Evolutionary conservation across 2,329 filamentous ascomycete genomes (phyloP), one percentile per base, ranked within the genome.

Genomic region (Aspergillus piperis): DNA sequence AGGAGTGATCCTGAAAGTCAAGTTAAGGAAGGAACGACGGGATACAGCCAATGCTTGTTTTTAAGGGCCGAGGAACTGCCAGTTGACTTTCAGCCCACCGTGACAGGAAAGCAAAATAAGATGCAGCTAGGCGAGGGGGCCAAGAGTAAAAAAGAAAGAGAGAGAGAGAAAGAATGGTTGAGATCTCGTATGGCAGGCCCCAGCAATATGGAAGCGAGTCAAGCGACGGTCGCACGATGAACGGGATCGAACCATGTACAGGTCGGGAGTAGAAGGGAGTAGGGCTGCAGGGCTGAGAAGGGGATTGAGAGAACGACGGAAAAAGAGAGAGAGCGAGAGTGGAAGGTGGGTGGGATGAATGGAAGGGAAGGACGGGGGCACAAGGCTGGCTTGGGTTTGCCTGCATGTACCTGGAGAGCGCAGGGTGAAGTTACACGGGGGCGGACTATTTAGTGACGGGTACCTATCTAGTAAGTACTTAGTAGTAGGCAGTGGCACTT

Each of bases 221-320:
- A 23, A 44, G 41, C 41, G 41, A 44, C 41, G 41, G 41, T 44
- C 41, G 41, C 41, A 44, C 41, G 41, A n/a, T 5, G 10, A 44
- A 23, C 19, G 41, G 41, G 5, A 44, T 44, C 10, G 41, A 21
- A 44, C 17, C 41, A 3, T 11, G 41, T 44, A 19, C 41, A 49
- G 27, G 11, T 36, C 32, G 10, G 11, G 11, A 36, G 32, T 36
- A 36, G 32, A 36, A 32, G 15, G 51, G 51, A 19, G 58, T 65
- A 68, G 65, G 66, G 62, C 63, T 68, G 58, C 63, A 71, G 68
- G 68, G 68, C 68, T 70, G 66, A 64, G 51, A 59, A 27, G 10
- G 10, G 39, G 17, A 47, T 11, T n/a, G 39, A 48, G 41, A 44
- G 38, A 11, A 47, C 42, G 38, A 54, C 15, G 11, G 39, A 25